Conservation (phyloP, 116 monocot species). For the Dioscorea cayenensis region DNA sequence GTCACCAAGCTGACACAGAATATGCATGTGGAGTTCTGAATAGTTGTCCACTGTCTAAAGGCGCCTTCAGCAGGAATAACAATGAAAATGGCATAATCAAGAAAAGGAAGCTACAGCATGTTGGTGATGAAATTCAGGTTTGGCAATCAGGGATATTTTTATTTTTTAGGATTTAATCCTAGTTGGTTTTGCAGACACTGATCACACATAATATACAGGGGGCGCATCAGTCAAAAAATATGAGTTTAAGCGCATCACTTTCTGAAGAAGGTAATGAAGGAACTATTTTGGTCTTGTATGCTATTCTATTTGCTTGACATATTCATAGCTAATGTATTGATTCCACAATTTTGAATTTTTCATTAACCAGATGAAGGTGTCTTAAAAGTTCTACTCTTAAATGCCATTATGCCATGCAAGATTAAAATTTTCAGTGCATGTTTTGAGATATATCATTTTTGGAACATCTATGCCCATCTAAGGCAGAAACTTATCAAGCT, state of each 20-base stretch:
- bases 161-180: neutral
- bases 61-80: slow-evolving; percentile 3
- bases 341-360: no score
- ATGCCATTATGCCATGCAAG: no score
- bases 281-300: neutral
- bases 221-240: neutral
- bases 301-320: neutral
- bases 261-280: slow-evolving; percentile 24
- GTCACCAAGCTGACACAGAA: slow-evolving; percentile 7
- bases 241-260: slow-evolving; percentile 3
- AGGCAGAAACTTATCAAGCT: no score
- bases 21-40: neutral
- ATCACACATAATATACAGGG: slow-evolving; percentile 9
- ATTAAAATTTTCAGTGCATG: no score
- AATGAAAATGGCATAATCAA: slow-evolving; percentile 20
- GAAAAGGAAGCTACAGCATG: slow-evolving; percentile 44
- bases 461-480: no score
- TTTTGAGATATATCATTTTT: no score
- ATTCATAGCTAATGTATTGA: no score
- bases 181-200: neutral
- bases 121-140: slow-evolving; percentile 6
- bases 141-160: neutral
- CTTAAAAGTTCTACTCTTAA: no score
- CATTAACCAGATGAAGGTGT: no score
- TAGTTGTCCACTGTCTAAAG: slow-evolving; percentile 7